Evolutionary conservation across 345 rosid species (phyloP).

Genomic region (Boechera stricta): DNA sequence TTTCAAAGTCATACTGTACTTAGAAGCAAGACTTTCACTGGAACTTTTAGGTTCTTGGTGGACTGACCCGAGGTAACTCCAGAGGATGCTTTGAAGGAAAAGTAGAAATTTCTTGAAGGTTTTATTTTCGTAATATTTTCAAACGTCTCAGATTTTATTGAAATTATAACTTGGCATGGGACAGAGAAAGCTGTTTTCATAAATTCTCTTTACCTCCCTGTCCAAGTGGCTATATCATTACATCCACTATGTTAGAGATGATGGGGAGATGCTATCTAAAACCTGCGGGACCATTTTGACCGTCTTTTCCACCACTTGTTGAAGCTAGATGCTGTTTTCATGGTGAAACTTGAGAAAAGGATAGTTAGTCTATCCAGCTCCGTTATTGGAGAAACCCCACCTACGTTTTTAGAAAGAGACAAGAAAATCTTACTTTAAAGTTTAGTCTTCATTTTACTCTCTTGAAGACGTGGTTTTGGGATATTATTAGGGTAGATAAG

Average conservation of each 20-base stretch:
- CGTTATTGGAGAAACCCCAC: slow-evolving; percentile 36
- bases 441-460: slow-evolving; percentile 13
- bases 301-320: slow-evolving; percentile 37
- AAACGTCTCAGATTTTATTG: slow-evolving; percentile 6
- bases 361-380: slow-evolving; percentile 26
- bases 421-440: slow-evolving; percentile 16
- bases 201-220: slow-evolving; percentile 23
- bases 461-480: slow-evolving; percentile 18
- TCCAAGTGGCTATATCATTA: slow-evolving; percentile 32
- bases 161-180: slow-evolving; percentile 25
- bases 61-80: slow-evolving; percentile 2
- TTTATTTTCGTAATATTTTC: slow-evolving; percentile 1
- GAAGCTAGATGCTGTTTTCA: slow-evolving; percentile 31
- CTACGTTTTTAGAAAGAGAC: slow-evolving; percentile 31
- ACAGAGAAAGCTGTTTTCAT: slow-evolving; percentile 31
- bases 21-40: slow-evolving; percentile 16
- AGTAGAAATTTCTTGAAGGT: slow-evolving; percentile 1
- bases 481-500: slow-evolving; percentile 18
- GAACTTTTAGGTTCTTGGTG: slow-evolving; percentile 11
- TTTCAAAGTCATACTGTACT: slow-evolving; percentile 20
- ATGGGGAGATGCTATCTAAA: slow-evolving; percentile 36
- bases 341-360: slow-evolving; percentile 27
- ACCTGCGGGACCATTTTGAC: slow-evolving; percentile 46
- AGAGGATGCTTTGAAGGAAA: slow-evolving; percentile 13
- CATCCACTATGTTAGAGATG: slow-evolving; percentile 38